Evolutionary conservation across 768 basidiomycete species (phyloP), one percentile per base, ranked within the genome.

Genomic region (Lentinula boryana): DNA sequence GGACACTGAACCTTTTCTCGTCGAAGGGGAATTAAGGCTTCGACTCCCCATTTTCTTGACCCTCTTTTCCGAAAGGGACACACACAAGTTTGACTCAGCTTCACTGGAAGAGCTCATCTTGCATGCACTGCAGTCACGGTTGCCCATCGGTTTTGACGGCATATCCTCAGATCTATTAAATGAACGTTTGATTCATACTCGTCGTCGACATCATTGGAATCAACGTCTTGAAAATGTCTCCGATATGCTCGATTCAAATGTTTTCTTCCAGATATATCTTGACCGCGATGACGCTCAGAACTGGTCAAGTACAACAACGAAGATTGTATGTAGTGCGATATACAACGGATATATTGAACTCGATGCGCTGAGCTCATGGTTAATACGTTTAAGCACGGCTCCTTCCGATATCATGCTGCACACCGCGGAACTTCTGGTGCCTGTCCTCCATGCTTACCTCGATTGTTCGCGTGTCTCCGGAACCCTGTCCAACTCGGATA

Each of bases 71-170:
- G 43, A 48, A 32, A 16, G 27, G 35, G n/a, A 13, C 27, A 44
- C 35, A 51, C 10, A 16, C 52, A 5, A 33, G 82, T 70, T 74
- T 9, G 64, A 69, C n/a, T 78, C 74, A 15, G 8, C 58, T 1
- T 62, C 73, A 2, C 71, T 86, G 0, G 82, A 87, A 44, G 72
- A 77, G 8, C 68, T 87, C 62, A 74, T 87, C 21, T 78, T 82
- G 2, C 64, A 65, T 3, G 71, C 76, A 0, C 62, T 84, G 3
- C 69, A 74, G 15, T 74, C 76, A 1, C 74, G 73, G 8, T 54
- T 81, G 18, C 80, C 80, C 0, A 63, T 76, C 9, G 70, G 73
- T 23, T 63, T 72, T 50, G 69, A 75, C 40, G 77, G 78, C 10
- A 64, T 49, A 7, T 10, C n/a, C 33, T 23, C 50, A 8, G 3